Evolutionary conservation across 768 basidiomycete genomes (phyloP), one percentile per base, ranked within the genome.

Genomic region (Hericium coralloides): DNA sequence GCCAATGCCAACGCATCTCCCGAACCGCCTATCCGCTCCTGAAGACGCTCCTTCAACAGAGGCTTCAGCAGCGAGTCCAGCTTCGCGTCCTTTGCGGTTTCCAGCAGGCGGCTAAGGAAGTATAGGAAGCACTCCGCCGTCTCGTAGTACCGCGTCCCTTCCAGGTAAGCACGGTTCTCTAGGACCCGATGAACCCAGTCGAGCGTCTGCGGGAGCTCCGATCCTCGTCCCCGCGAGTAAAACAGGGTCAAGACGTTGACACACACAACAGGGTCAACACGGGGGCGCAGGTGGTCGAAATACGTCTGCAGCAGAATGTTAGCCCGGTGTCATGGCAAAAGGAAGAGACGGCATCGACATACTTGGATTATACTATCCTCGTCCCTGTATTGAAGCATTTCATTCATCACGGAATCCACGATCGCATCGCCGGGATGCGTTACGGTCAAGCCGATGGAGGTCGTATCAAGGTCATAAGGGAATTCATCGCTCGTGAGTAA

Each of bases 401-500:
- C 79, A 61, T 83, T 75, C 73, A 84, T 76, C 9, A 83, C 71
- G 2, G 74, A 72, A 38, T 68, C 64, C 2, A 72, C 70, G 12
- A 74, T 61, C 12, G 64, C 66, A 20, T 68, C 66, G 53, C 67
- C 64, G 10, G 57, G 67, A 56, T 64, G 58, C 26, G 73, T 67
- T 31, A 82, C 70, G 1, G 75, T 79, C 25, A 82, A 66, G 15
- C 69, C 81, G 12, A 84, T 55, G 4, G 83, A 80, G 0, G 83
- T 83, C 0, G 81, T 83, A 59, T 83, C 82, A 25, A 82, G 66
- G 65, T 84, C 83, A 58, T 70, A 74, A 0, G 81, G 80, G 60
- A 79, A 81, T 23, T 70, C 67, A 43, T 74, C 72, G 3, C 78
- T 79, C 3, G 79, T 81, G 4, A 79, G 66, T 37, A 71, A 63